Evolutionary conservation across 108 stramenopile genomes (phyloP).

Genomic region (Pseudonitzschia pungens): DNA sequence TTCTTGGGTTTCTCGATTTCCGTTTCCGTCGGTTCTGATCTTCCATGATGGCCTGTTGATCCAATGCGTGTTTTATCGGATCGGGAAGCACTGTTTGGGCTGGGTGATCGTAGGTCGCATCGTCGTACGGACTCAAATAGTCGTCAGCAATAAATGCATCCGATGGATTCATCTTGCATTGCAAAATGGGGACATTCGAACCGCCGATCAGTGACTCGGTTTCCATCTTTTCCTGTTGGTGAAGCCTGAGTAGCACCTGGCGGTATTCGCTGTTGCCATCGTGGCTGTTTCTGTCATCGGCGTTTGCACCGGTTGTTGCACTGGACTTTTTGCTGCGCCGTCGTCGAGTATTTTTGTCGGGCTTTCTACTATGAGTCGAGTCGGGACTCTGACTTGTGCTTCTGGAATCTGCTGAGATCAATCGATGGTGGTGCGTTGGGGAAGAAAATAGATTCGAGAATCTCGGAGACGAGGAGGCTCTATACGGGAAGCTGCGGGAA

Average conservation of each 20-base stretch:
- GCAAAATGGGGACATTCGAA: slow-evolving; percentile 24
- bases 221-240: slow-evolving; percentile 1
- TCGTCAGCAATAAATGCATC: slow-evolving; percentile 50
- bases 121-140: slow-evolving; percentile 36
- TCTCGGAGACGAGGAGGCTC: no score
- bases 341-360: no score
- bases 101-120: slow-evolving; percentile 19
- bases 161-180: slow-evolving; percentile 43
- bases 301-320: no score
- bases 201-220: slow-evolving; percentile 4
- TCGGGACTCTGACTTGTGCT: no score
- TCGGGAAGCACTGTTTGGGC: slow-evolving; percentile 18
- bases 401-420: no score
- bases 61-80: not conserved
- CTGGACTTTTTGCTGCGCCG: no score
- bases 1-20: not conserved
- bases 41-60: not conserved
- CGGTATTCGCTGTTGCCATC: not conserved
- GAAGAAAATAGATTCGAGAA: no score
- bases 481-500: no score
- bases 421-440: not conserved
- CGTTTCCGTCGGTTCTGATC: not conserved
- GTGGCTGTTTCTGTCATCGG: not conserved
- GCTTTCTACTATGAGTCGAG: no score
- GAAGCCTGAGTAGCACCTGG: not conserved